phyloP scores from a whole-genome alignment of 2,329 filamentous ascomycete species.

The Trichoderma guizhouense region DNA sequence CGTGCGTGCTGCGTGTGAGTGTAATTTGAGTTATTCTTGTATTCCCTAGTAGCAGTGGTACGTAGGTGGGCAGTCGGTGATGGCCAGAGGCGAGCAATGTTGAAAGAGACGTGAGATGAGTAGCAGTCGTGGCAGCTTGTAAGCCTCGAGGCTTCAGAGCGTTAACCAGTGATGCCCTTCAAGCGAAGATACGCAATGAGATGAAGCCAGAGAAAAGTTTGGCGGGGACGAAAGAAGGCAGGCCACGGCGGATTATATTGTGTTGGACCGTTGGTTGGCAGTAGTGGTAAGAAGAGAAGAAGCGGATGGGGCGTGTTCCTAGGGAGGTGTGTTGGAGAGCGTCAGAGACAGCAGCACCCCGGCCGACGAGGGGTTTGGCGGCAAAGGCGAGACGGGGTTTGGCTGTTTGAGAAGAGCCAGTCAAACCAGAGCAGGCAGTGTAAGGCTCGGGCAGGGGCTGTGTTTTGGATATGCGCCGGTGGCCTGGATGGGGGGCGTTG shows the following conservation, averaged over 20 bases:
- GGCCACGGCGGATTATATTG: conserved; percentile 19
- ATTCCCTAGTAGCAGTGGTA: background rate
- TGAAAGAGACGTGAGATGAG: background rate
- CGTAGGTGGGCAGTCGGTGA: background rate
- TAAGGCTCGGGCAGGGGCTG: conserved; percentile 20
- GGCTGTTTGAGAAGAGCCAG: conserved; percentile 18
- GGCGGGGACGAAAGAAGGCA: conserved; percentile 18
- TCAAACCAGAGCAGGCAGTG: conserved; percentile 14
- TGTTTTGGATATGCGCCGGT: conserved; percentile 26
- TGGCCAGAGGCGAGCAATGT: background rate
- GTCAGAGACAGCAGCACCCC: conserved; percentile 12
- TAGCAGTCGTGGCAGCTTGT: conserved; percentile 10
- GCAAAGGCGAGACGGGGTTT: conserved; percentile 23
- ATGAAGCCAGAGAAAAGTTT: conserved; percentile 18
- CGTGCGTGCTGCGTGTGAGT: conserved; percentile 2
- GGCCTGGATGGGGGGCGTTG: conserved; percentile 23
- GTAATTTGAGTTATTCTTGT: background rate
- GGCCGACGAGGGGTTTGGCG: conserved; percentile 23
- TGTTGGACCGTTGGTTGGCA: conserved; percentile 14
- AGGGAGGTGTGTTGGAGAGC: conserved; percentile 18
- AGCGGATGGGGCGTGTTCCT: conserved; percentile 17
- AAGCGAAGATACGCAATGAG: conserved; percentile 17
- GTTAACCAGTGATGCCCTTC: background rate
- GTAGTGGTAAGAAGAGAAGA: conserved; percentile 16
- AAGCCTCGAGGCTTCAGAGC: conserved; percentile 15